Conservation (phyloP, 345 rosid species). For the Salix arbutifolia region DNA sequence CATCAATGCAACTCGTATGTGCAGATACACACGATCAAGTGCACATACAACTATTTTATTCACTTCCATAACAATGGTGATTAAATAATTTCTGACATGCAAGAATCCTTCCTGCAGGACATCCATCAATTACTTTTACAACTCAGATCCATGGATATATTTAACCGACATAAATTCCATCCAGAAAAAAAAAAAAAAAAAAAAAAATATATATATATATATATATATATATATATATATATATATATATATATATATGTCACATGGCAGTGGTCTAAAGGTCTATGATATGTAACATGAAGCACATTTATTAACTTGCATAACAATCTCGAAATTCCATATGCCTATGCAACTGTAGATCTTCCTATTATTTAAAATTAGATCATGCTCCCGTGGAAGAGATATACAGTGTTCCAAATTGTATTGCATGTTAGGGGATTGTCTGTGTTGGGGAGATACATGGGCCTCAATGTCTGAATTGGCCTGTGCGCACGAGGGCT, state of each 20-base stretch:
- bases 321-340: neutral
- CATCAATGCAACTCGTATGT: neutral
- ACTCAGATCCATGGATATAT: neutral
- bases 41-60: neutral
- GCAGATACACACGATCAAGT: neutral
- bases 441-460: neutral
- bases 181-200: too few relatives aligned
- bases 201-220: too few relatives aligned
- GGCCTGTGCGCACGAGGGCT: neutral
- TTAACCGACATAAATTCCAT: neutral
- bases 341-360: neutral
- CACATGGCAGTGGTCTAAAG: neutral
- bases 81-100: neutral
- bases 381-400: neutral
- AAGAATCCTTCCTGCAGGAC: slow-evolving; percentile 4
- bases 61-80: neutral
- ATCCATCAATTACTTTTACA: neutral
- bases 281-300: neutral
- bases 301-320: neutral
- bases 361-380: neutral
- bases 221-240: too few relatives aligned
- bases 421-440: neutral
- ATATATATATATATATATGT: neutral
- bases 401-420: neutral
- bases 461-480: neutral